A percentile compares a stretch with the other conserved stretches of the same genome.
Conservation (phyloP, 257 asterid species). For the Ophiorrhiza pumila region DNA sequence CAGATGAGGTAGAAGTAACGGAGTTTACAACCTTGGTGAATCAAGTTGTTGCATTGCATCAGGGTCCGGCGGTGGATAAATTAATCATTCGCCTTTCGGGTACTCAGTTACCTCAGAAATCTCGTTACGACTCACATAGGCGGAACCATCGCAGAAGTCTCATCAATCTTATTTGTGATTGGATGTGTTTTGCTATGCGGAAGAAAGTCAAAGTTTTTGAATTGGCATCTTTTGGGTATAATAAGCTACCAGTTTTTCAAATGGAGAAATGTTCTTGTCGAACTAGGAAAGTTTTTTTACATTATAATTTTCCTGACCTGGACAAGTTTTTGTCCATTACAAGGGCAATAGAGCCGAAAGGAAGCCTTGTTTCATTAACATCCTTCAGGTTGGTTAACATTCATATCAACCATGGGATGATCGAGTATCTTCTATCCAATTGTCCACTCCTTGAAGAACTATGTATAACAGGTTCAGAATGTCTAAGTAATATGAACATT, state of each 20-base stretch:
- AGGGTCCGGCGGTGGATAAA: not conserved
- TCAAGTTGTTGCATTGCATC: not conserved
- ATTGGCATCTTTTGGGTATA: not conserved
- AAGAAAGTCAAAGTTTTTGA: not conserved
- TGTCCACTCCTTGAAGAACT: not conserved
- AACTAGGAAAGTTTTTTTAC: no score
- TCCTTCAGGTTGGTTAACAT: not conserved
- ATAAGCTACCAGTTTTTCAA: no score
- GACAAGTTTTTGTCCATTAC: not conserved
- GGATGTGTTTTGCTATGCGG: not conserved
- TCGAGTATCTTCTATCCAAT: not conserved
- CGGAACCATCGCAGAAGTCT: no score
- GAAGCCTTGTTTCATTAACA: not conserved
- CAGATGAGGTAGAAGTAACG: not conserved
- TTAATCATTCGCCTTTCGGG: not conserved
- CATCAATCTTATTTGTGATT: not conserved
- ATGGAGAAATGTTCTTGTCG: no score
- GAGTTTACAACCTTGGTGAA: not conserved
- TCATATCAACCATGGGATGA: not conserved
- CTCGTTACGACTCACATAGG: no score
- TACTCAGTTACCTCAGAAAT: no score
- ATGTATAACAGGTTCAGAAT: not conserved
- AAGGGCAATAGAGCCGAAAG: not conserved
- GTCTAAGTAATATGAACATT: not conserved
- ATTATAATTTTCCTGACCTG: not conserved